Evolutionary conservation across 2,329 filamentous ascomycete genomes (phyloP), one percentile per base, ranked within the genome.

Genomic region (Penicillium sp.): DNA sequence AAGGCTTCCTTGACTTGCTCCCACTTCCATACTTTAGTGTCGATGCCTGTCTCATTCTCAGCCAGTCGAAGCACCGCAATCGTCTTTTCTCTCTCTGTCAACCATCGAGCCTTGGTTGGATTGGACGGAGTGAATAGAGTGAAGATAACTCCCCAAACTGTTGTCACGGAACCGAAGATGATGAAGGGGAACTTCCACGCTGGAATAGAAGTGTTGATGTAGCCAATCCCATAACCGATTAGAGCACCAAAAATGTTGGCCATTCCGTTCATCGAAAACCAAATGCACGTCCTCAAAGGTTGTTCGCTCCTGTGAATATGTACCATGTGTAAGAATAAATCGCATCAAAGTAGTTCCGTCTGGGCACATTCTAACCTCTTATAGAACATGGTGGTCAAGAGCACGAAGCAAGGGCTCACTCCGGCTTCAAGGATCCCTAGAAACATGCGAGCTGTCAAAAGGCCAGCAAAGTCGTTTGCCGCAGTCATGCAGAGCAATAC

Each of bases 41-140:
- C 77, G n/a, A 83, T 74, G 24, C 82, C 81, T 0, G 81, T 83
- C 68, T 83, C 79, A 66, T 84, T 83, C 26, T 75, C 71, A 4
- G 80, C 75, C 3, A 84, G 79, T 1, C 81, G 76, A 66, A 83
- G 80, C 2, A 84, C 70, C 77, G 83, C 81, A 24, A 85, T 73
- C 26, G 72, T 72, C 72, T 87, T 87, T 60, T 86, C 83, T 51
- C 81, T 76, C 61, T 87, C 84, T 2, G 72, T 77, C 63, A 83
- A 86, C 68, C 83, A 88, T 66, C 84, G 83, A 14, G 85, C 85
- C 5, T 82, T 77, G 82, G 87, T 86, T 0, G 85, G 86, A 26
- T 78, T 83, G 65, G 88, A 85, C 1, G 84, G 83, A 71, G 86
- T 78, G 69, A 78, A 83, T 64, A 71, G 77, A 12, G 77, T 69